Evolutionary conservation across 2,329 filamentous ascomycete genomes (phyloP), one percentile per base, ranked within the genome.

Genomic region (Magnaporthiopsis rhizophila): DNA sequence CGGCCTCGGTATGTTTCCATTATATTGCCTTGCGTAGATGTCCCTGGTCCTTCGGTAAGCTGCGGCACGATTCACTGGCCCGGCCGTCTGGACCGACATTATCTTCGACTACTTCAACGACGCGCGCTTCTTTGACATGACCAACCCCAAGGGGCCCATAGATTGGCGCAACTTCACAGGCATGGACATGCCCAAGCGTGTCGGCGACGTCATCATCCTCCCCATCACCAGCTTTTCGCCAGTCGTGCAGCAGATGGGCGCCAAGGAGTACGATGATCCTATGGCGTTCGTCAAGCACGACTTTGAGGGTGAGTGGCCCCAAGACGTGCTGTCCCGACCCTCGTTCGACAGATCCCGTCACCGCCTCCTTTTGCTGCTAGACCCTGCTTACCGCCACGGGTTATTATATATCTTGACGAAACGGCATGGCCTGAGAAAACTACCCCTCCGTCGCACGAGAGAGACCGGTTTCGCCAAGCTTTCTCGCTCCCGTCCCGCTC

Each of bases 251-350:
- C 92, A 97, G 74, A 98, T 97, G 92, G 91, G 90, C 15, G 90
- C 95, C 59, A 88, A 89, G 71, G 92, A 96, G 67, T 83, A 88
- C 58, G 92, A 97, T 69, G 89, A 98, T 74, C 92, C 92, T 1
- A 94, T 97, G 91, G 95, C 95, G 1, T 98, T 96, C 80, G 95
- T 99, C 66, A 93, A 95, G 78, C 95, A 99, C 78, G 88, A 92
- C 64, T 99, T 99, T 75, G 91, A 96, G 81, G 95, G 94, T 96
- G 79, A 69, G 83, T 75, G 62, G 57, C 4, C 30, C 30, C 30
- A 30, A 30, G 30, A 30, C 30, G 30, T 30, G 30, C 30, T 30
- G 30, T 30, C 30, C 30, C 26, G 26, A 26, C 26, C 26, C 26
- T 26, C 26, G 26, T 26, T 26, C 26, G 26, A 26, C 26, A 26